Conservation (phyloP, 495 filamentous ascomycete genomes). For the Neurospora sp. region DNA sequence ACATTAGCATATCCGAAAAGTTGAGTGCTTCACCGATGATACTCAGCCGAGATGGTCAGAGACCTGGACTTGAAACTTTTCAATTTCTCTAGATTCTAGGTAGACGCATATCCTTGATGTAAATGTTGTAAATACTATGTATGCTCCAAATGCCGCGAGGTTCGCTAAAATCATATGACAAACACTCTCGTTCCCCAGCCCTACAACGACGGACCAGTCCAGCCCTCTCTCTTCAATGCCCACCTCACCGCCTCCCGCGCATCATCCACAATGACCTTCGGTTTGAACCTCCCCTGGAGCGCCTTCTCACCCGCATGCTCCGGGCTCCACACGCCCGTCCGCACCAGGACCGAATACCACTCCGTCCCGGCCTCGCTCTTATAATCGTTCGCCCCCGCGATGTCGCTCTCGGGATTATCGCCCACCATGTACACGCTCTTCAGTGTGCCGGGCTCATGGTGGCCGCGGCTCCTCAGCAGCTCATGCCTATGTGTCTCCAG, state of each 20-base stretch:
- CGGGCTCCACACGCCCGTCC: slow-evolving; percentile 69
- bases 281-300: slow-evolving; percentile 22
- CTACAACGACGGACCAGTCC: slow-evolving; percentile 10
- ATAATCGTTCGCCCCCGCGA: slow-evolving; percentile 78
- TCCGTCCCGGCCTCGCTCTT: slow-evolving; percentile 50
- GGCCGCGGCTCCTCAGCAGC: slow-evolving; percentile 25
- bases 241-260: slow-evolving; percentile 37
- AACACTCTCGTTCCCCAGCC: neutral
- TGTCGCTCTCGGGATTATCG: slow-evolving; percentile 90
- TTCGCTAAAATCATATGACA: neutral
- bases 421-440: slow-evolving; percentile 89
- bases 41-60: neutral
- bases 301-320: slow-evolving; percentile 24
- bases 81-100: neutral
- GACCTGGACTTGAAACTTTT: neutral
- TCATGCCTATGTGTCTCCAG: slow-evolving; percentile 49
- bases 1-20: neutral
- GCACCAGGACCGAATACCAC: slow-evolving; percentile 75
- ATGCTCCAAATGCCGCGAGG: neutral
- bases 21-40: neutral
- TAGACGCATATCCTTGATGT: neutral
- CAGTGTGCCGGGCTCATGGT: slow-evolving; percentile 27
- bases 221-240: slow-evolving; percentile 30
- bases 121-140: neutral
- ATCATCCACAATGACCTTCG: slow-evolving; percentile 54